These are phyloP conservation scores for Psilocybe cyanescens DNA, from an alignment of 768 basidiomycete genomes.

Conservation along the genomic window DNA sequence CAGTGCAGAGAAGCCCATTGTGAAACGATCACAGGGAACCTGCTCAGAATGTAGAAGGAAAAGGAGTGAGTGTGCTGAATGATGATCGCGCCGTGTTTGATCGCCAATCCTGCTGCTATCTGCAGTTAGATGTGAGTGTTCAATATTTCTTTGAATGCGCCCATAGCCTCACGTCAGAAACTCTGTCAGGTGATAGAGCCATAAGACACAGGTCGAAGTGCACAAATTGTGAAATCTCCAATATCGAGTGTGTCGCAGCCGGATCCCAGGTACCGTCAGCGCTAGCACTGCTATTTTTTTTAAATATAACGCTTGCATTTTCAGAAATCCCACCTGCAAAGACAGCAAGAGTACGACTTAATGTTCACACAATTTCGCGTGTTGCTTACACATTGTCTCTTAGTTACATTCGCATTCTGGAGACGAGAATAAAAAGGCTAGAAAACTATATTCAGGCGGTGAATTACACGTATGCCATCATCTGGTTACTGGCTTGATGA, in stretches of 20 bases:
- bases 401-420: not conserved
- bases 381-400: not conserved
- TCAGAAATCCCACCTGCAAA: slow-evolving; percentile 13
- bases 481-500: not conserved
- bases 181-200: slow-evolving; percentile 56
- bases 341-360: slow-evolving; percentile 10
- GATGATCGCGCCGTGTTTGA: too few species aligned
- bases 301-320: not conserved
- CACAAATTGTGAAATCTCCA: slow-evolving; percentile 54
- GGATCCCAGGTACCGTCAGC: slow-evolving; percentile 35
- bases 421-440: not conserved
- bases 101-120: too few species aligned
- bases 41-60: not conserved
- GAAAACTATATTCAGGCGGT: not conserved
- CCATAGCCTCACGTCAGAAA: not conserved
- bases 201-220: slow-evolving; percentile 56
- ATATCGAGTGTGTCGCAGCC: slow-evolving; percentile 54
- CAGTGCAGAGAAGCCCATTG: not conserved
- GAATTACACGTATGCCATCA: not conserved
- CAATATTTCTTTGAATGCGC: not conserved
- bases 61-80: not conserved
- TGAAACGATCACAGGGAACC: not conserved
- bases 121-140: not conserved
- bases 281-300: not conserved
- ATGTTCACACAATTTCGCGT: not conserved